A percentile compares a stretch with the other conserved stretches of the same genome.
These are phyloP conservation scores for Umbelopsis sp. DNA, from an alignment of 192 early-diverging fungal species.

Conservation along the genomic window DNA sequence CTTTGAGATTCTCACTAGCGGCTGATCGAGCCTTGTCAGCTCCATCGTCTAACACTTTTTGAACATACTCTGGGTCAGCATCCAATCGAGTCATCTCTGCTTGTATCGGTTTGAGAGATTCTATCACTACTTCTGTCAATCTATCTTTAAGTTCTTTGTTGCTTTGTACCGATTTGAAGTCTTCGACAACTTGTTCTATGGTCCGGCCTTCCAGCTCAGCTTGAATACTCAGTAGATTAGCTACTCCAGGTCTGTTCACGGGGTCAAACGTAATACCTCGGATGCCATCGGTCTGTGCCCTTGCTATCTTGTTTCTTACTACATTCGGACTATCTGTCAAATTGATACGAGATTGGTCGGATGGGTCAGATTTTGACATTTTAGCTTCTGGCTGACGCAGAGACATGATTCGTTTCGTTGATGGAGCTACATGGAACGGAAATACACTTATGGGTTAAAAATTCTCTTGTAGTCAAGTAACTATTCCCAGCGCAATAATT, in stretches of 20 bases:
- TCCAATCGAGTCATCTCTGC: conserved; percentile 59
- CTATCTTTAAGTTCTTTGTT: conserved; percentile 74
- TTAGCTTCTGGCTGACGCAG: conserved; percentile 73
- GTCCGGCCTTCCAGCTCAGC: conserved; percentile 48
- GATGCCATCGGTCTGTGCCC: conserved; percentile 70
- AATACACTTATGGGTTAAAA: no score
- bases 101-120: conserved; percentile 65
- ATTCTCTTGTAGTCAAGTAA: not conserved
- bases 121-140: conserved; percentile 66
- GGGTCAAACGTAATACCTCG: conserved; percentile 74
- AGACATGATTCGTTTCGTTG: conserved; percentile 84
- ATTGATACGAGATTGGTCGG: conserved; percentile 73
- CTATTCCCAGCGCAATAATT: no score
- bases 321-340: conserved; percentile 67
- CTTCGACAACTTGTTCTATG: conserved; percentile 50
- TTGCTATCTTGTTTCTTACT: conserved; percentile 69
- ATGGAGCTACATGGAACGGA: conserved; percentile 1
- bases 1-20: conserved; percentile 60
- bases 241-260: conserved; percentile 71
- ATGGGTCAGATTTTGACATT: conserved; percentile 89
- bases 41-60: conserved; percentile 63
- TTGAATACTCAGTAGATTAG: conserved; percentile 83
- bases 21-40: conserved; percentile 62
- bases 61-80: conserved; percentile 61
- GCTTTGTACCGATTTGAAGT: conserved; percentile 48